Conservation (phyloP, 257 asterid species). For the Solanum virginianum region DNA sequence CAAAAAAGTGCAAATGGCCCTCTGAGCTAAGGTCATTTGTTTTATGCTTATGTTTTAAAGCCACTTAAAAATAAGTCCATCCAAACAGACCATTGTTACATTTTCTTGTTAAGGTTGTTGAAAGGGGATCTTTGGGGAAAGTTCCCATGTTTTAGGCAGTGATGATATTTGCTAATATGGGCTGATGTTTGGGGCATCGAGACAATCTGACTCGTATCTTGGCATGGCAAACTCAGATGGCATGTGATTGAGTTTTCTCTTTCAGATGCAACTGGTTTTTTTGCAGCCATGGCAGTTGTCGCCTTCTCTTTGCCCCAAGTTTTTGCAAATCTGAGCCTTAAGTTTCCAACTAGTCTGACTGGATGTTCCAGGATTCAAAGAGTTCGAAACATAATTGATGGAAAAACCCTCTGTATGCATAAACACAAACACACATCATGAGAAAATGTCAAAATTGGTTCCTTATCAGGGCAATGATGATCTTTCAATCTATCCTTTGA, state of each 20-base stretch:
- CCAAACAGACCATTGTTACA: not conserved
- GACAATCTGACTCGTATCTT: not conserved
- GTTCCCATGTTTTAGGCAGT: not conserved
- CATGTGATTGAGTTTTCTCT: not conserved
- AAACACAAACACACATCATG: not conserved
- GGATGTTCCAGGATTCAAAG: not conserved
- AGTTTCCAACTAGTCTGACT: not conserved
- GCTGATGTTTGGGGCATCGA: not conserved
- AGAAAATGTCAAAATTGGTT: not conserved
- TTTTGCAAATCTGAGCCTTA: conserved; percentile 2
- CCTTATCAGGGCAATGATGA: not conserved
- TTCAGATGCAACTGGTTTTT: not conserved
- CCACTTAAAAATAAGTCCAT: not conserved
- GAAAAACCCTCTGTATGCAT: not conserved
- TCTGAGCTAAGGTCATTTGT: not conserved
- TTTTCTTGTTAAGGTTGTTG: not conserved
- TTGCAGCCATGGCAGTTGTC: not conserved
- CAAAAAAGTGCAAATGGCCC: not conserved
- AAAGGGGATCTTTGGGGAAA: not conserved
- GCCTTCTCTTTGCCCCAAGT: not conserved
- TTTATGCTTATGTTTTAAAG: not conserved
- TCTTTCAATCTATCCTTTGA: not conserved
- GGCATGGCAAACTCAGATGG: not conserved
- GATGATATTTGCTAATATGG: not conserved
- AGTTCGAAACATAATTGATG: not conserved